Base-by-base conservation (phyloP, 768 basidiomycete species). In the Ephemerocybe angulata region DNA sequence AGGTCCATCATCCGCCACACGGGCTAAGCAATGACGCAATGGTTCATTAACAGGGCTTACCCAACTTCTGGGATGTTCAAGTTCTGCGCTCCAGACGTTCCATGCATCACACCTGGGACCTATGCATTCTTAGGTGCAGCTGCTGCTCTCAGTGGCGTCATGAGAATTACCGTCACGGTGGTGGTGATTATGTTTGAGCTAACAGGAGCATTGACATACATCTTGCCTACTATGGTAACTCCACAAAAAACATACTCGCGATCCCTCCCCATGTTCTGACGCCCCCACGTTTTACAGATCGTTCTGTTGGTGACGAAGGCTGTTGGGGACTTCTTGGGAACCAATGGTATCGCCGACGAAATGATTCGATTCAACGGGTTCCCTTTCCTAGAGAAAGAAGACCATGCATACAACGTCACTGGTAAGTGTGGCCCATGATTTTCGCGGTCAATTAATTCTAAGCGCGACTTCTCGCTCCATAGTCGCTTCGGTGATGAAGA, bases 121-220 rank as follows among this genome's bases (percentile, higher is more conserved):
- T 98, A 99, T 70, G 97, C 97, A 1, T 93, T 98, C 64, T 78
- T 99, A 12, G 97, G 97, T 5, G 97, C 97, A 1, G 97, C 97
- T 3, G 97, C 97, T 5, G 90, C 94, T 13, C 74, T 99, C 63
- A 96, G 97, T 52, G 96, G 97, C 30, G 86, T 98, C 51, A 99
- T 98, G 82, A 83, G 95, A 62, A 90, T 98, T 55, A 99, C 97
- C 0, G 93, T 98, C 25, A 93, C 95, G 0, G 94, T 99, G 4
- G 97, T 98, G 7, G 97, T 98, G 31, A 95, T 99, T 70, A 98
- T 99, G 94, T 98, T 98, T 67, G 96, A 98, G 65, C 78, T 99
- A 19, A 99, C 97, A 3, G 97, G 97, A 12, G 96, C 97, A 5
- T 70, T 98, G 64, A 98, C 93, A 19, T 98, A 99, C 66, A 95